phyloP scores from a whole-genome alignment of 257 asterid species.

The Ilex asprella region DNA sequence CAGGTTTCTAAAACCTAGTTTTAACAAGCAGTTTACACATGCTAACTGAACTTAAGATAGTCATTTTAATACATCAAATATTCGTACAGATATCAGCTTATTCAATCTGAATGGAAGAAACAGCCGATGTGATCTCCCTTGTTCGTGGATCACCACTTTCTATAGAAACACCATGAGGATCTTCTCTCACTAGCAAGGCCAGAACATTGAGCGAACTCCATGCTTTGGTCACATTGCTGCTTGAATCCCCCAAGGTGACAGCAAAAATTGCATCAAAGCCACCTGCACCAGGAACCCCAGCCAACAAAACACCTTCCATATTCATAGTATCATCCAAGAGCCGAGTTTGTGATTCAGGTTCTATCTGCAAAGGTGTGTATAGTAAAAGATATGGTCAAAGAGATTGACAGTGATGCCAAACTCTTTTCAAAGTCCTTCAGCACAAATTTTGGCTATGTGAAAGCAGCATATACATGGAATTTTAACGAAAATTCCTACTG shows the following conservation, averaged over 20 bases:
- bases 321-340: conserved; percentile 74
- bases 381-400: conserved; percentile 5
- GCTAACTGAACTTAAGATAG: neutral
- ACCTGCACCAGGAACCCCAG: conserved; percentile 99
- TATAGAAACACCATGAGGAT: conserved; percentile 72
- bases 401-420: neutral
- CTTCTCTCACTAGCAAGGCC: conserved; percentile 80
- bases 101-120: conserved; percentile 55
- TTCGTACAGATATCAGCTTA: neutral
- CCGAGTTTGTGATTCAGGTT: conserved; percentile 86
- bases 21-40: neutral
- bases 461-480: no score
- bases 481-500: no score
- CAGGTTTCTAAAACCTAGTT: neutral
- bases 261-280: conserved; percentile 96
- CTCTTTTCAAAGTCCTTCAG: no score
- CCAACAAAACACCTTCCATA: conserved; percentile 72
- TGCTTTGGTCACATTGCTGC: conserved; percentile 40
- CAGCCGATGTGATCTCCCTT: conserved; percentile 34
- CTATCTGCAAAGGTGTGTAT: conserved; percentile 53
- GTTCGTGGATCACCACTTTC: conserved; percentile 75
- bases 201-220: conserved; percentile 84
- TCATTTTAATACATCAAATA: neutral
- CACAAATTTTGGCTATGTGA: no score
- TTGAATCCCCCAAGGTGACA: conserved; percentile 59